phyloP scores from a whole-genome alignment of 345 rosid genomes.

The Syzygium aqueum region DNA sequence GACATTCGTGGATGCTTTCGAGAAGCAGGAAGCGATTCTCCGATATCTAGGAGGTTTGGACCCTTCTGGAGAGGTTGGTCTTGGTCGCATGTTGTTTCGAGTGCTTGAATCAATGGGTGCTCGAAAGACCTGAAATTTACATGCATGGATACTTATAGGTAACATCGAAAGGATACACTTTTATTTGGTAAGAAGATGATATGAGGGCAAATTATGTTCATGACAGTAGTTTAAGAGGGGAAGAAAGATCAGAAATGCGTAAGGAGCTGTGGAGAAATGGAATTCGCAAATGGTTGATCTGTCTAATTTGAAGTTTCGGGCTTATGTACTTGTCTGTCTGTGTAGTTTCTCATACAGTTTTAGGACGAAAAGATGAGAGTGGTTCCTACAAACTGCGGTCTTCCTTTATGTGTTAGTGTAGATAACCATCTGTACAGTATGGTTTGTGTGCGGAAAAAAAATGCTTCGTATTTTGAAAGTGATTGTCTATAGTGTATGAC shows the following conservation, averaged over 20 bases:
- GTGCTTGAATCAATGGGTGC: not conserved
- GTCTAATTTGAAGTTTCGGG: not conserved
- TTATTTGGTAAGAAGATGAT: not conserved
- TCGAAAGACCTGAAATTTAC: not conserved
- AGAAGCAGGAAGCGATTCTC: conserved; percentile 75
- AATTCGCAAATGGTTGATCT: not conserved
- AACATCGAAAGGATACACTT: not conserved
- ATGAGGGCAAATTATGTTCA: not conserved
- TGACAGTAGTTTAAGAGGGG: not conserved
- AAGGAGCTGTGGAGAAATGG: not conserved
- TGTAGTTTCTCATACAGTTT: not conserved
- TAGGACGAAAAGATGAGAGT: not conserved
- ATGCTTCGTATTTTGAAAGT: not conserved
- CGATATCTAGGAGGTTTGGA: conserved; percentile 63
- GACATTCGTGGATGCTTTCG: conserved; percentile 69
- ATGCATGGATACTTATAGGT: not conserved
- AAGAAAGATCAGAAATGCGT: not conserved
- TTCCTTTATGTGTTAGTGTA: not conserved
- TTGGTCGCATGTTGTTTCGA: not conserved
- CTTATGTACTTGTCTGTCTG: not conserved
- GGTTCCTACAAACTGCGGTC: not conserved
- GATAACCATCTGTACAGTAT: not conserved
- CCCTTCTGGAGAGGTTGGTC: conserved; percentile 77
- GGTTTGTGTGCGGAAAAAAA: not conserved
- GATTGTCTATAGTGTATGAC: not conserved